These are phyloP conservation scores for Heliosperma pusillum DNA, from an alignment of 148 eudicot genomes.

Conservation along the genomic window DNA sequence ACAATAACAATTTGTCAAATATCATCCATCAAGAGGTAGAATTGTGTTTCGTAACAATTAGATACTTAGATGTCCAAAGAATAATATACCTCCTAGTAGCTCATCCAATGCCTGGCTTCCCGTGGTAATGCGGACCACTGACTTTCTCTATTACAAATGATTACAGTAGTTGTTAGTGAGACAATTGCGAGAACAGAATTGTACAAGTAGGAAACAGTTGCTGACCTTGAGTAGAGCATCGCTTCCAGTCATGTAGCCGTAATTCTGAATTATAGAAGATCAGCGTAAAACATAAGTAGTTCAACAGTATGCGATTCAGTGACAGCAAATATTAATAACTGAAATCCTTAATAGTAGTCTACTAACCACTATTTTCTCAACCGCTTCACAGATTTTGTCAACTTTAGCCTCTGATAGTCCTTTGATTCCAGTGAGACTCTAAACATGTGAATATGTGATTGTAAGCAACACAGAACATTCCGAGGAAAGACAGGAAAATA, in stretches of 20 bases:
- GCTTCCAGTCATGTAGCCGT: constrained; percentile 96
- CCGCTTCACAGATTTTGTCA: constrained; percentile 96
- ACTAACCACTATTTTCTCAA: constrained; percentile 88
- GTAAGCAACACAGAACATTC: not conserved
- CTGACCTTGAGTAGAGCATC: constrained; percentile 88
- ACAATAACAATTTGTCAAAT: not conserved
- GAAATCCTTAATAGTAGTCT: not conserved
- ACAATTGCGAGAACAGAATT: not conserved
- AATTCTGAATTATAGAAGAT: constrained; percentile 47
- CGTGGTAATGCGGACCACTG: constrained; percentile 79
- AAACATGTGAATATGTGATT: not conserved
- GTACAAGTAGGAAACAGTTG: constrained; percentile 13
- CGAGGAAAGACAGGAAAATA: not conserved
- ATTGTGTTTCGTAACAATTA: not conserved
- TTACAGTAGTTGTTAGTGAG: too few species aligned
- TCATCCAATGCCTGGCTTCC: constrained; percentile 93
- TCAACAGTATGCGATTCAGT: not conserved
- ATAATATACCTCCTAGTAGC: too few species aligned
- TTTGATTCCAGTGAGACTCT: constrained; percentile 90
- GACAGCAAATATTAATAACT: not conserved
- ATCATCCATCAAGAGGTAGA: not conserved
- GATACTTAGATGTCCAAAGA: too few species aligned
- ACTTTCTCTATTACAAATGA: constrained; percentile 12
- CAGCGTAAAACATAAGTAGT: not conserved
- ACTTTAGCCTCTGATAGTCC: constrained; percentile 99